A percentile compares a stretch with the other conserved stretches of the same genome.
Conservation (phyloP, 208 protist genomes). For the Trypanosoma boissoni region DNA sequence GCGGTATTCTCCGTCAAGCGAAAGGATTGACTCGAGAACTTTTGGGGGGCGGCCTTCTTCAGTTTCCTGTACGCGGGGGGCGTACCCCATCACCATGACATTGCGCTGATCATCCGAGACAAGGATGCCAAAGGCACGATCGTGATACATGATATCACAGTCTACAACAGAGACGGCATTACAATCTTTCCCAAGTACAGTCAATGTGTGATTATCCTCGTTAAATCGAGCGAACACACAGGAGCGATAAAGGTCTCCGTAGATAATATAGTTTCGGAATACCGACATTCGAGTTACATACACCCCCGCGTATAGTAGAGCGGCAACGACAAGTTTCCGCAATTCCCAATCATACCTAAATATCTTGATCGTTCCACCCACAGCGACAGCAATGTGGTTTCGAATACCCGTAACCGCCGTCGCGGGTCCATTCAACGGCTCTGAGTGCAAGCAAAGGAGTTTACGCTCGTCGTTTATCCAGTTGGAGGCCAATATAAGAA, state of each 20-base stretch:
- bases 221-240: constrained; percentile 73
- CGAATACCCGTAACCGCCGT: constrained; percentile 66
- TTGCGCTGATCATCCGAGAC: constrained; percentile 72
- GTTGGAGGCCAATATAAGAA: constrained; percentile 53
- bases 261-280: constrained; percentile 75
- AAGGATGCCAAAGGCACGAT: constrained; percentile 63
- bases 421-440: constrained; percentile 74
- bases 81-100: constrained; percentile 73
- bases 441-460: constrained; percentile 60
- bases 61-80: constrained; percentile 49
- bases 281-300: constrained; percentile 74
- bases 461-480: constrained; percentile 20
- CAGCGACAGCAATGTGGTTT: constrained; percentile 63
- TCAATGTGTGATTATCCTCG: constrained; percentile 73
- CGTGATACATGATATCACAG: constrained; percentile 75
- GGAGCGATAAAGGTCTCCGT: constrained; percentile 75
- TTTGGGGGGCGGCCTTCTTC: constrained; percentile 18
- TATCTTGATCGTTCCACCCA: constrained; percentile 84
- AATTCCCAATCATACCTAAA: constrained; percentile 62
- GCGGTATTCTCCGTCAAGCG: constrained; percentile 77
- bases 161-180: constrained; percentile 56
- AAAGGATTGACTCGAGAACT: constrained; percentile 64
- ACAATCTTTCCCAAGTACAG: constrained; percentile 63
- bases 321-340: constrained; percentile 57
- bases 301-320: constrained; percentile 78